These are phyloP conservation scores for Septoria petroselini DNA, from an alignment of 2,329 filamentous ascomycete genomes.

Conservation along the genomic window DNA sequence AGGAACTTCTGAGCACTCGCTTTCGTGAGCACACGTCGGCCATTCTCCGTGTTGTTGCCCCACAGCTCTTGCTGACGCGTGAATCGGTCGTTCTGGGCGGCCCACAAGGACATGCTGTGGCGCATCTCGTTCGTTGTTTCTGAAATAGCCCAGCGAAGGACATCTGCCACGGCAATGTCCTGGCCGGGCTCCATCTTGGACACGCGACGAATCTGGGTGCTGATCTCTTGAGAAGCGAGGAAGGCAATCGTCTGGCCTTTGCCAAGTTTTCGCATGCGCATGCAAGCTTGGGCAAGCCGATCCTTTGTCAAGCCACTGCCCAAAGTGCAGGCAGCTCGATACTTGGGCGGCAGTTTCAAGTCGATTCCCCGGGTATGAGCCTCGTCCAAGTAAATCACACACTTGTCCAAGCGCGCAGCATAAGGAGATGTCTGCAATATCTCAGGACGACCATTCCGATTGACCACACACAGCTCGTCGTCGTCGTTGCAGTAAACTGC, in stretches of 20 bases:
- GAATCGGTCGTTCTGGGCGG: conserved; percentile 55
- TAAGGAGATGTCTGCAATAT: conserved; percentile 59
- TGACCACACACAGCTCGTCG: conserved; percentile 56
- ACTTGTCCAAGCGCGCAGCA: conserved; percentile 53
- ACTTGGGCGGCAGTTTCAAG: conserved; percentile 56
- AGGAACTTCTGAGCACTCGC: conserved; percentile 45
- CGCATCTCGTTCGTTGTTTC: conserved; percentile 55
- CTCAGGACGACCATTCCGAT: conserved; percentile 48
- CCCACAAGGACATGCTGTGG: conserved; percentile 58
- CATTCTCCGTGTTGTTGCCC: conserved; percentile 49
- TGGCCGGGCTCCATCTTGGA: conserved; percentile 9
- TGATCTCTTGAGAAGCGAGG: conserved; percentile 58
- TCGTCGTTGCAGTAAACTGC: conserved; percentile 58
- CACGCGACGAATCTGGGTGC: conserved; percentile 48
- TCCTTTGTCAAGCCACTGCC: conserved; percentile 67
- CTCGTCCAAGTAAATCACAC: conserved; percentile 68
- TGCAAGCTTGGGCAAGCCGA: conserved; percentile 65
- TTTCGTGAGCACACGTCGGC: conserved; percentile 44
- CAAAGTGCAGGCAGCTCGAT: conserved; percentile 65
- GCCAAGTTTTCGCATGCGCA: conserved; percentile 67
- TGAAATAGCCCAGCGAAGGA: conserved; percentile 58
- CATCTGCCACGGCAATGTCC: conserved; percentile 51
- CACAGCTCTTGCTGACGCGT: conserved; percentile 29
- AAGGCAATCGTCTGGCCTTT: conserved; percentile 64
- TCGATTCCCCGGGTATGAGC: conserved; percentile 69